These are phyloP conservation scores for Tetradesmus lagerheimii DNA, from an alignment of 139 green algal species.

Conservation along the genomic window DNA sequence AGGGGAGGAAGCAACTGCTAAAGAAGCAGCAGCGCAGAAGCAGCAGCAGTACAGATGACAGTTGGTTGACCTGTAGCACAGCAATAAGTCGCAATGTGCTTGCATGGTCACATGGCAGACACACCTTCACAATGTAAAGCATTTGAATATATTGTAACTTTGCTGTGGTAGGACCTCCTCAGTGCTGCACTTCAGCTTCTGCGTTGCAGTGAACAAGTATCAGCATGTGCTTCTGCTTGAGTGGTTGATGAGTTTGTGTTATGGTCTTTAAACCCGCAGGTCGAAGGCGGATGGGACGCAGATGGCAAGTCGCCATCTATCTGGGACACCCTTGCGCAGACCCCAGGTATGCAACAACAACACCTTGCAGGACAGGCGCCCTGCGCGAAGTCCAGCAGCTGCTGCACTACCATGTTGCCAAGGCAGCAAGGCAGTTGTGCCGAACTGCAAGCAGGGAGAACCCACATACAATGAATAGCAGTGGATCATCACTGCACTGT, in stretches of 20 bases:
- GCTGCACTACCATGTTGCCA: too few species aligned
- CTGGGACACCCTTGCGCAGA: constrained; percentile 63
- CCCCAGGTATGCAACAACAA: neutral
- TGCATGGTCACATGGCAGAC: too few species aligned
- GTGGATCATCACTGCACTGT: too few species aligned
- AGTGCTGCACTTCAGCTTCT: neutral
- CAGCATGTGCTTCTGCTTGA: neutral
- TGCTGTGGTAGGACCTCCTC: too few species aligned
- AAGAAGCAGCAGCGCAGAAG: neutral
- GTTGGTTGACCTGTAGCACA: neutral
- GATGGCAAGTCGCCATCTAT: constrained; percentile 59
- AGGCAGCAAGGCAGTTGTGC: too few species aligned
- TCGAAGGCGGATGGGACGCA: constrained; percentile 52
- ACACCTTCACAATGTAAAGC: too few species aligned
- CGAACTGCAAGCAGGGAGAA: too few species aligned
- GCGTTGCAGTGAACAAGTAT: neutral
- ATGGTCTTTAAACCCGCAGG: neutral
- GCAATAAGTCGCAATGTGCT: too few species aligned
- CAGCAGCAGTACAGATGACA: neutral
- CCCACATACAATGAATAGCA: too few species aligned
- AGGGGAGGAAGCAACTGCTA: neutral
- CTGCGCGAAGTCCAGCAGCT: too few species aligned
- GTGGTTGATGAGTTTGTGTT: neutral
- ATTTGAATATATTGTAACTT: too few species aligned
- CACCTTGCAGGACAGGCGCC: neutral